Evolutionary conservation across 1,284 basidiomycete genomes (phyloP), one percentile per base, ranked within the genome.

Genomic region (Taiwanofungus camphoratus): DNA sequence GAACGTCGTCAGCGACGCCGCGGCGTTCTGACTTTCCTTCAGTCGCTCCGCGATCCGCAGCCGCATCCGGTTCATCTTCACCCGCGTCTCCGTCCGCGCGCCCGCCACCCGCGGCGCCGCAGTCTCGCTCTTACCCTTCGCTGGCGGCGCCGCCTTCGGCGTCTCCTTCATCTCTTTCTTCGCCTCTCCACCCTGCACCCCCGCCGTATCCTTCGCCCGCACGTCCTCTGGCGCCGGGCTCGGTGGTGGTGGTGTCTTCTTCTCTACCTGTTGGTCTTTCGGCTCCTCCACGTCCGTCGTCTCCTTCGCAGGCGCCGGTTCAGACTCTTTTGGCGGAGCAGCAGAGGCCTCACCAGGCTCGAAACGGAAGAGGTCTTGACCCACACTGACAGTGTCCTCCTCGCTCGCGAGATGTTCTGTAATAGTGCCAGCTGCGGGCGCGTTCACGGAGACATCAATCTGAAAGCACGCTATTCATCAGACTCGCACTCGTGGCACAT

Each of bases 31-130:
- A 32, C 94, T 96, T 65, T 97, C 89, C 75, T 99, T 99, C 62
- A 99, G 79, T 46, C 95, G 90, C 70, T 96, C 92, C 37, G 95
- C 90, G 59, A 99, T 99, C 51, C 95, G 89, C 55, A 89, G 75
- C 49, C 95, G 90, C 96, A 99, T 99, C 44, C 92, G 85, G 65
- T 80, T 92, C 92, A 97, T 96, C 75, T 96, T 96, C 59, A 96
- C 92, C 58, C 94, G 77, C 18, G 89, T 94, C 76, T 97, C 94
- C 53, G 74, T 81, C 49, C 94, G 79, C 59, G 71, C 75, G 16
- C 82, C 81, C 29, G 76, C 63, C 16, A 59, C 65, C 36, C 54
- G 62, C 24, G 74, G 63, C 26, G 67, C 47, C 30, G 58, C 51
- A 35, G 60, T 48, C 54, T 67, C 52, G 55, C 67, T 59, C 54